Evolutionary conservation across 169 alveolate species (phyloP), one percentile per base, ranked within the genome.

Genomic region (Ichthyophthirius multifiliis): DNA sequence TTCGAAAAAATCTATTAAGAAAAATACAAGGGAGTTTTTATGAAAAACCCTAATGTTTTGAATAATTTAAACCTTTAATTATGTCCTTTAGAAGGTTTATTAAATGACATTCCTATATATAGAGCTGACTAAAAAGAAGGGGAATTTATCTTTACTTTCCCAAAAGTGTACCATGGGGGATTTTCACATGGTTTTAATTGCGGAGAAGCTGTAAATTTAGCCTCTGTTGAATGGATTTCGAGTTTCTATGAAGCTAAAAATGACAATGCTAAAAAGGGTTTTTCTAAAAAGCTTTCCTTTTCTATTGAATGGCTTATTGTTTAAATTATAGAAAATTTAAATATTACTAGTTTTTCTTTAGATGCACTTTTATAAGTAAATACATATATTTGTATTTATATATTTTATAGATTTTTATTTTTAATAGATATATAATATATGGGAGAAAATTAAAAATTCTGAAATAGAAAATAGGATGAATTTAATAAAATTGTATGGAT

Each of bases 151-250:
- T 35, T 90, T 13, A 90, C 95, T 15, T 84, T 86, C 65, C 94
- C 94, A 20, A 90, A 88, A 32, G 65, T 82, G 27, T 89, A 89
- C 43, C 94, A 89, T 77, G 86, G 85, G 18, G 94, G 94, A 1
- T 89, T 79, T 62, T 89, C 94, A n/a, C 82, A 82, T 13, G 94
- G 94, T 2, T 62, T 83, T 46, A 89, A 89, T 71, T 65, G 84
- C 10, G 89, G 90, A 27, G 94, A 84, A 47, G 89, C 89, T 5
- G 89, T 85, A 32, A 89, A 89, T 62, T 67, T 88, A 15, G 90
- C 75, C 18, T 63, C 83, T 39, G 62, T 63, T 16, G 74, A 80
- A 30, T 88, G 93, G 93, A 48, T 88, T 44, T 83, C 83, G 44
- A 67, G 44, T 48, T 67, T 37, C 39, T 37, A 41, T 18, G 77